phyloP scores from a whole-genome alignment of 2,329 filamentous ascomycete genomes.

The Thielaviopsis musarum region DNA sequence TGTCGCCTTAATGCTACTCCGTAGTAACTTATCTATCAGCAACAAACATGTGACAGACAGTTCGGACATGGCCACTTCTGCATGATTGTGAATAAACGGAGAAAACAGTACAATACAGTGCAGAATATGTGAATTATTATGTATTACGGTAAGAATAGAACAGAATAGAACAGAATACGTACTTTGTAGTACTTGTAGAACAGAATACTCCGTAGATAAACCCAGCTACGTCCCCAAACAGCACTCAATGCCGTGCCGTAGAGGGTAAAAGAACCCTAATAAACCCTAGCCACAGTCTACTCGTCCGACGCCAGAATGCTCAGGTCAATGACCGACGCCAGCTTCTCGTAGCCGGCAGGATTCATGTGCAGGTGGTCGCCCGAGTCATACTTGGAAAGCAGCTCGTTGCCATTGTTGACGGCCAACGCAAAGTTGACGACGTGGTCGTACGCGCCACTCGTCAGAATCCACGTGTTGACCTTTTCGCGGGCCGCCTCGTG shows the following conservation, averaged over 20 bases:
- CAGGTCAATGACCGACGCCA: constrained; percentile 42
- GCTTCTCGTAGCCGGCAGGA: constrained; percentile 37
- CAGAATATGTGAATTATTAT: no score
- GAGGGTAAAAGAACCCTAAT: background rate
- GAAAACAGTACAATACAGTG: no score
- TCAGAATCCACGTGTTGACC: constrained; percentile 45
- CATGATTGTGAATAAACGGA: no score
- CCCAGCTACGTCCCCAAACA: no score
- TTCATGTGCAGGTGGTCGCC: constrained; percentile 52
- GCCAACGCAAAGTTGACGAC: constrained; percentile 46
- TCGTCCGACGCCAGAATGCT: background rate
- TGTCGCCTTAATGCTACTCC: background rate
- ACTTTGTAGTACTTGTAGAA: no score
- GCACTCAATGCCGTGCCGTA: no score
- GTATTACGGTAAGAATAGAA: no score
- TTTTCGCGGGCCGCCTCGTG: constrained; percentile 38
- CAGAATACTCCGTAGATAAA: no score
- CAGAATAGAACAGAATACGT: no score
- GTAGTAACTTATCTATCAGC: no score
- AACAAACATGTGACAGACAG: no score
- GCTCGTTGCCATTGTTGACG: constrained; percentile 31
- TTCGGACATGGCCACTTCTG: no score
- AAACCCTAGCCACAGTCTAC: background rate
- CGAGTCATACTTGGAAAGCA: constrained; percentile 35
- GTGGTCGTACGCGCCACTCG: constrained; percentile 37